These are phyloP conservation scores for Luffa aegyptiaca DNA, from an alignment of 306 rosid genomes.

Conservation along the genomic window DNA sequence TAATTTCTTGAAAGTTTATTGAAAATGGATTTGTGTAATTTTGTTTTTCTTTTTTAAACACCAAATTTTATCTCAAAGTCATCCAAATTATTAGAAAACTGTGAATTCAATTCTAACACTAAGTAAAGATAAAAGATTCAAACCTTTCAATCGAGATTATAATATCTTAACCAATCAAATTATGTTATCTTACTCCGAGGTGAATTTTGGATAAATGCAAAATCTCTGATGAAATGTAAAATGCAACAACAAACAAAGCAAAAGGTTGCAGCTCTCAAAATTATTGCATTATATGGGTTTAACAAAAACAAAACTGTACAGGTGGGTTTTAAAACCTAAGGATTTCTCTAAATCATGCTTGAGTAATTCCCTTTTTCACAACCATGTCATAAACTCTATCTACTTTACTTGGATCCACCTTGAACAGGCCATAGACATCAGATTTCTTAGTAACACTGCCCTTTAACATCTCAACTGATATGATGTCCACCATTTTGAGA, in stretches of 20 bases:
- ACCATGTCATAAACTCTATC: constrained; percentile 74
- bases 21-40: too few species aligned
- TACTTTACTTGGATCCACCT: constrained; percentile 61
- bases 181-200: too few species aligned
- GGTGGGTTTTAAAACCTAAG: background rate
- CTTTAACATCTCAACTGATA: constrained; percentile 39
- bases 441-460: constrained; percentile 55
- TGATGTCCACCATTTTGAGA: constrained; percentile 49
- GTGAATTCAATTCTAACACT: too few species aligned
- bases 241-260: background rate
- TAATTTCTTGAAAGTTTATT: too few species aligned
- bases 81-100: too few species aligned
- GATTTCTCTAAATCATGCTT: constrained; percentile 9
- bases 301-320: background rate
- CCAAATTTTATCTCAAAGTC: too few species aligned
- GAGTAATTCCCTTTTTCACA: constrained; percentile 38
- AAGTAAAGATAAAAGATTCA: too few species aligned
- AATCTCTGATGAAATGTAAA: background rate
- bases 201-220: background rate
- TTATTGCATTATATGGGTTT: background rate
- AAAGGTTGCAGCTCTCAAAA: background rate
- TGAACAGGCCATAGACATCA: constrained; percentile 53
- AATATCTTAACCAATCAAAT: too few species aligned
- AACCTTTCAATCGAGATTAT: too few species aligned
- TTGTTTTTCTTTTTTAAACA: too few species aligned